Conservation (phyloP, 139 green algal genomes). For the Trebouxia sp. region DNA sequence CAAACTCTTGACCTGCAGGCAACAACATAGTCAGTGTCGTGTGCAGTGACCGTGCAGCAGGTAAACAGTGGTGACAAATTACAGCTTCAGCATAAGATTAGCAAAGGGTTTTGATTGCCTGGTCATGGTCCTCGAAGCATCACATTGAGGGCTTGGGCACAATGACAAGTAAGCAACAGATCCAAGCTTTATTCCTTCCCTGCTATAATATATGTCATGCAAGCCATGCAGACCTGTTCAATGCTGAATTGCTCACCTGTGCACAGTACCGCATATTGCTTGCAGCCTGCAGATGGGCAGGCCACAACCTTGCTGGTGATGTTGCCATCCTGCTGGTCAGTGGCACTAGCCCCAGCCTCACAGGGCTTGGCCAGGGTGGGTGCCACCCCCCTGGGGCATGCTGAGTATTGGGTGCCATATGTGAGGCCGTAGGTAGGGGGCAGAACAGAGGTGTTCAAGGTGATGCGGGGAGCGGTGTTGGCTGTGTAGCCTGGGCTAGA, state of each 20-base stretch:
- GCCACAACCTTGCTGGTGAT: conserved; percentile 15
- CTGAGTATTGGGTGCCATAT: neutral
- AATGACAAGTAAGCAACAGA: too few relatives aligned
- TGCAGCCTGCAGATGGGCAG: conserved; percentile 10
- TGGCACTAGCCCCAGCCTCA: neutral
- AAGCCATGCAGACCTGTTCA: too few relatives aligned
- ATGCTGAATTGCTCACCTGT: neutral
- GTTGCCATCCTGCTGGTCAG: conserved; percentile 16
- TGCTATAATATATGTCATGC: too few relatives aligned
- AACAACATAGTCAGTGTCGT: neutral
- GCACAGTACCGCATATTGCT: neutral
- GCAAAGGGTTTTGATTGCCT: too few relatives aligned
- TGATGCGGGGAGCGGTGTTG: neutral
- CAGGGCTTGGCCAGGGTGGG: conserved; percentile 2
- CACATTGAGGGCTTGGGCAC: too few relatives aligned
- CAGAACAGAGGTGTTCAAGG: neutral
- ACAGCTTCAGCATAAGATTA: neutral
- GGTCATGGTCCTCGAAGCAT: too few relatives aligned
- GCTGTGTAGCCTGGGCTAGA: neutral
- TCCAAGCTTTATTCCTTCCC: too few relatives aligned
- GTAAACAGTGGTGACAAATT: neutral
- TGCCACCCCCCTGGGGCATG: neutral
- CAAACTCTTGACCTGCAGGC: conserved; percentile 19
- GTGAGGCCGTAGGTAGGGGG: neutral
- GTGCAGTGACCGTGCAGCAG: neutral